Conservation (phyloP, 106 monocot genomes). For the Narthecium ossifragum region DNA sequence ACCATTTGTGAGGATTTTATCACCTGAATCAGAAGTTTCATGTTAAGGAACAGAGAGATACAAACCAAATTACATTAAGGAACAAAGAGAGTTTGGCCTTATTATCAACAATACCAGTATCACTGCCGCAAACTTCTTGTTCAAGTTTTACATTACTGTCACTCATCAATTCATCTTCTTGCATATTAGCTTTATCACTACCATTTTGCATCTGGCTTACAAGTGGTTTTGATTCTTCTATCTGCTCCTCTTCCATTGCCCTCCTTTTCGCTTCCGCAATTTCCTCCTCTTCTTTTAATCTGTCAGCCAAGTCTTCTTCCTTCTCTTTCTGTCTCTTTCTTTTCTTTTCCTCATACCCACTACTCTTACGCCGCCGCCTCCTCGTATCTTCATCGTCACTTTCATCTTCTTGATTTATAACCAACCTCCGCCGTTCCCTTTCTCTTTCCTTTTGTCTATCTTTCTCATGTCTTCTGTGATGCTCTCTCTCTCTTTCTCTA, state of each 20-base stretch:
- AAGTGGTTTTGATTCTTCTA: constrained; percentile 16
- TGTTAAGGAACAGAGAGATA: background rate
- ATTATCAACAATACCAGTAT: constrained; percentile 20
- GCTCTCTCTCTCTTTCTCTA: constrained; percentile 90
- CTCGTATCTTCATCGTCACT: constrained; percentile 81
- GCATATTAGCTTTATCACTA: constrained; percentile 3
- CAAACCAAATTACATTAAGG: background rate
- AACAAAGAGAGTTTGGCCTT: constrained; percentile 5
- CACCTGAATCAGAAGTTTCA: constrained; percentile 35
- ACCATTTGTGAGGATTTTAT: constrained; percentile 28
- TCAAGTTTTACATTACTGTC: constrained; percentile 9
- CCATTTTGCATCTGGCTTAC: constrained; percentile 19
- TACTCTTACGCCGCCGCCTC: constrained; percentile 54
- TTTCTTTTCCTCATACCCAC: constrained; percentile 61
- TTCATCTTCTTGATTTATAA: constrained; percentile 73
- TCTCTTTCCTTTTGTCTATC: constrained; percentile 83
- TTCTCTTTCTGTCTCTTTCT: constrained; percentile 80
- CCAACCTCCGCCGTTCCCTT: constrained; percentile 63
- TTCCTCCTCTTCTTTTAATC: constrained; percentile 75
- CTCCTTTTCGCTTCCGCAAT: constrained; percentile 73
- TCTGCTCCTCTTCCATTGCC: constrained; percentile 47
- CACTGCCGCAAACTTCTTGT: constrained; percentile 11
- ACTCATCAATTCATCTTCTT: constrained; percentile 27
- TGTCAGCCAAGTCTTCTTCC: constrained; percentile 79
- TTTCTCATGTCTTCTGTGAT: constrained; percentile 50